A percentile compares a stretch with the other conserved stretches of the same genome.
Evolutionary conservation across 169 alveolate species (phyloP).

Genomic region (Eimeria sp.): DNA sequence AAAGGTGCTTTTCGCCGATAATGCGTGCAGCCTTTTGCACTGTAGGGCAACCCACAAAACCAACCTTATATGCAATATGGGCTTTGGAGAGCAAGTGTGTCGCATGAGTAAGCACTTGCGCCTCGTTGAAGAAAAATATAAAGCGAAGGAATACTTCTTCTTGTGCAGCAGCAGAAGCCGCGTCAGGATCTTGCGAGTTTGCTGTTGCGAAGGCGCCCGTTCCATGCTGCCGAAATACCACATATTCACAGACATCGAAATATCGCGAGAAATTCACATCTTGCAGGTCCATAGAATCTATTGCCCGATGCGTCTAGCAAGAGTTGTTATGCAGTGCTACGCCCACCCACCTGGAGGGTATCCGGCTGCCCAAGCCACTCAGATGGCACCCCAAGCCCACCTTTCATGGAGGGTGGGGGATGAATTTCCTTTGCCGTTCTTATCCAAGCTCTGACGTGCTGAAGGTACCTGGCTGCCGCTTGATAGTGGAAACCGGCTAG

Average conservation of each 20-base stretch:
- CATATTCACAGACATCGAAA: background rate
- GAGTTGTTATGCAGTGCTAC: background rate
- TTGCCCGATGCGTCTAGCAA: background rate
- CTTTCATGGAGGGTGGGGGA: conserved; percentile 84
- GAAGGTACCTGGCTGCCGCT: conserved; percentile 83
- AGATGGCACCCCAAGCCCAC: conserved; percentile 77
- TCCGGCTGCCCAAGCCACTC: conserved; percentile 82
- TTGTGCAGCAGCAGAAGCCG: conserved; percentile 80
- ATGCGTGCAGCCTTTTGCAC: background rate
- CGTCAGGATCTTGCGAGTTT: conserved; percentile 47
- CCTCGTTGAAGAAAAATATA: conserved; percentile 73
- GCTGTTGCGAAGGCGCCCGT: conserved; percentile 66
- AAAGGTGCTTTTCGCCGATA: background rate
- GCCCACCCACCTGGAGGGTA: conserved; percentile 77
- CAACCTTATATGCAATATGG: conserved; percentile 61
- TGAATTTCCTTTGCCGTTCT: conserved; percentile 66
- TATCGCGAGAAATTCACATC: background rate
- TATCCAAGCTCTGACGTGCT: conserved; percentile 78
- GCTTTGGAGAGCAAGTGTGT: conserved; percentile 80
- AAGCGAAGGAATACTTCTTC: conserved; percentile 79
- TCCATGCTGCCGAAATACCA: conserved; percentile 75
- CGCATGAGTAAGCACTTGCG: conserved; percentile 80
- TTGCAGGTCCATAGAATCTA: background rate
- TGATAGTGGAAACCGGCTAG: conserved; percentile 80
- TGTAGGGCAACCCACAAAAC: background rate